Conservation (phyloP, 148 eudicot genomes). For the Chenopodium berlandieri region DNA sequence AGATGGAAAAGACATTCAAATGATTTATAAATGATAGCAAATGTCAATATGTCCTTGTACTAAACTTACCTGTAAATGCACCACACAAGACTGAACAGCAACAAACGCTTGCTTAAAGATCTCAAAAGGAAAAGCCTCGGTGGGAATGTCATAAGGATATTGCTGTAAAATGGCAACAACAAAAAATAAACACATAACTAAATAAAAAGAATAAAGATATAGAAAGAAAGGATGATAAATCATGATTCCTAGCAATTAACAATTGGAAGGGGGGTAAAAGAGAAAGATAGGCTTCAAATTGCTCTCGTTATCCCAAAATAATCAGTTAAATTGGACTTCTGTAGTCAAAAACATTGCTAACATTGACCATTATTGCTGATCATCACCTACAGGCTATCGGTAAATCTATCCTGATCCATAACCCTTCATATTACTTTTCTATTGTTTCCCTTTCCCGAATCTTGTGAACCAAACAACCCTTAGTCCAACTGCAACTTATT, state of each 20-base stretch:
- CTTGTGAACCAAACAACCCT: too few species aligned
- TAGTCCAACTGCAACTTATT: too few species aligned
- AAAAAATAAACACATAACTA: background rate
- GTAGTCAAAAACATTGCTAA: background rate
- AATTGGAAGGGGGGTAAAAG: too few species aligned
- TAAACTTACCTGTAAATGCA: conserved; percentile 85
- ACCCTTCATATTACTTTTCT: too few species aligned
- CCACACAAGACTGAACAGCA: conserved; percentile 97
- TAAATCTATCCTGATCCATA: too few species aligned
- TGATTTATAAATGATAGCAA: too few species aligned
- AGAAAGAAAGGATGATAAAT: background rate
- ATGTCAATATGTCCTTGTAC: background rate
- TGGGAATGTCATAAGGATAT: conserved; percentile 96
- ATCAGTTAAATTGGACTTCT: background rate
- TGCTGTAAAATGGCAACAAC: conserved; percentile 53
- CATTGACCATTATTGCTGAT: background rate
- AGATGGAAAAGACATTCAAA: background rate
- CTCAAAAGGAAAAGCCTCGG: conserved; percentile 95
- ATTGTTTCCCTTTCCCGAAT: too few species aligned
- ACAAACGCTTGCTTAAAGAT: conserved; percentile 99
- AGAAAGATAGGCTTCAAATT: background rate
- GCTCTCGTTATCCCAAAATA: background rate
- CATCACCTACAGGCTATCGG: background rate
- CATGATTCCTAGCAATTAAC: too few species aligned
- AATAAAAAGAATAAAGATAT: background rate